These are phyloP conservation scores for Macroventuria anomochaeta DNA, from an alignment of 2,329 filamentous ascomycete species.

Conservation along the genomic window DNA sequence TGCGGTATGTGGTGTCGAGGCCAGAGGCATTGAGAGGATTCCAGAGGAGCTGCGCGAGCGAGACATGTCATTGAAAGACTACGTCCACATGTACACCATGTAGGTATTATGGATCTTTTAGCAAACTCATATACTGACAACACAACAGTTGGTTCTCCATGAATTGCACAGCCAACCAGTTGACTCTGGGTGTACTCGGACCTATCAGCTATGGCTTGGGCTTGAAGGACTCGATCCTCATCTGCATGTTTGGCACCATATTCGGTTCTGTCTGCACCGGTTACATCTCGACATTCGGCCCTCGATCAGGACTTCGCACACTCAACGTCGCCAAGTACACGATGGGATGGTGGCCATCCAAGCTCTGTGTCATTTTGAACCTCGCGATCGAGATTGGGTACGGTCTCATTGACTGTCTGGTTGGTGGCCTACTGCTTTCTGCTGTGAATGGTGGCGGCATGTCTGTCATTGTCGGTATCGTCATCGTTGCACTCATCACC, in stretches of 20 bases:
- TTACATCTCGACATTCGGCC: conserved; percentile 34
- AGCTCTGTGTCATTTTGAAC: conserved; percentile 62
- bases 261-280: conserved; percentile 31
- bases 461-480: conserved; percentile 65
- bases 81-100: conserved; percentile 35
- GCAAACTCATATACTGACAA: background rate
- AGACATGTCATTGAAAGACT: conserved; percentile 24
- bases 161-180: conserved; percentile 66
- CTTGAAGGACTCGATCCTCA: conserved; percentile 25
- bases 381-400: conserved; percentile 65
- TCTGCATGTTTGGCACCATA: conserved; percentile 32
- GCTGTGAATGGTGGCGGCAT: conserved; percentile 63
- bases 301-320: conserved; percentile 24
- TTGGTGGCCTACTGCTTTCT: conserved; percentile 66
- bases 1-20: conserved; percentile 40
- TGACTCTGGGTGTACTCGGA: conserved; percentile 33
- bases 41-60: conserved; percentile 34
- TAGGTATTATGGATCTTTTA: conserved; percentile 2
- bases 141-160: conserved; percentile 61
- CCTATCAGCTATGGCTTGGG: conserved; percentile 31
- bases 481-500: conserved; percentile 57
- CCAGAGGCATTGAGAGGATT: conserved; percentile 44
- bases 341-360: conserved; percentile 69
- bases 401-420: conserved; percentile 63
- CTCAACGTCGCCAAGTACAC: conserved; percentile 58